A percentile compares a stretch with the other conserved stretches of the same genome.
phyloP scores from a whole-genome alignment of 2,329 filamentous ascomycete species.

The Aspergillus ochraceoroseus region DNA sequence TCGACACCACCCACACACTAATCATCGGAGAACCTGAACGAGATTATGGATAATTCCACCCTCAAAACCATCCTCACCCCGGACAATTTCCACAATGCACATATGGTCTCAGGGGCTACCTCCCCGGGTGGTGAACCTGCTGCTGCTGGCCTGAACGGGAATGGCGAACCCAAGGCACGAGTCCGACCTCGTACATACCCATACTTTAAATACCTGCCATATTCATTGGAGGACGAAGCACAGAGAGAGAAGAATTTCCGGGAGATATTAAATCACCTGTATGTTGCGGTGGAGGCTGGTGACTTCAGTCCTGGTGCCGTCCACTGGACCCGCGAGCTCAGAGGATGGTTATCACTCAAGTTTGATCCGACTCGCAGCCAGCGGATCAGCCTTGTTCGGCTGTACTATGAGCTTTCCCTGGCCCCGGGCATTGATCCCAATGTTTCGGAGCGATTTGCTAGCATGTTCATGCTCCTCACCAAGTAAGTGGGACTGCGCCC shows the following conservation, averaged over 20 bases:
- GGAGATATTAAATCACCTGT: conserved; percentile 88
- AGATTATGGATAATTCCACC: conserved; percentile 37
- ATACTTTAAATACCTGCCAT: conserved; percentile 87
- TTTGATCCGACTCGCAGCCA: conserved; percentile 89
- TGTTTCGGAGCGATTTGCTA: conserved; percentile 83
- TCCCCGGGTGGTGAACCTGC: conserved; percentile 62
- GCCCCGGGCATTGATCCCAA: conserved; percentile 80
- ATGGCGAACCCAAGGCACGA: conserved; percentile 61
- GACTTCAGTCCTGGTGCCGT: conserved; percentile 91
- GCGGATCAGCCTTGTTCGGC: conserved; percentile 73
- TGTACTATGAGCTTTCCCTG: conserved; percentile 91
- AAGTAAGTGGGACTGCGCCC: conserved; percentile 57
- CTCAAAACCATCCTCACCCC: conserved; percentile 36
- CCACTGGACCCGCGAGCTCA: conserved; percentile 95
- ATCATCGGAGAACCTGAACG: conserved; percentile 18
- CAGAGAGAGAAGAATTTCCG: conserved; percentile 73
- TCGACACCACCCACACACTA: conserved; percentile 16
- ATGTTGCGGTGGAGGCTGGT: conserved; percentile 83
- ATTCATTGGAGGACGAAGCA: conserved; percentile 73
- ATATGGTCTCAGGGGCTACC: conserved; percentile 77
- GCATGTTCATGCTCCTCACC: conserved; percentile 94
- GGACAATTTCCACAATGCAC: conserved; percentile 44
- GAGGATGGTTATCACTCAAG: conserved; percentile 92
- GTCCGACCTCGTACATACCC: conserved; percentile 78
- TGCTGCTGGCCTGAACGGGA: conserved; percentile 50